Conservation (phyloP, 495 filamentous ascomycete genomes). For the Elasticomyces elasticus region DNA sequence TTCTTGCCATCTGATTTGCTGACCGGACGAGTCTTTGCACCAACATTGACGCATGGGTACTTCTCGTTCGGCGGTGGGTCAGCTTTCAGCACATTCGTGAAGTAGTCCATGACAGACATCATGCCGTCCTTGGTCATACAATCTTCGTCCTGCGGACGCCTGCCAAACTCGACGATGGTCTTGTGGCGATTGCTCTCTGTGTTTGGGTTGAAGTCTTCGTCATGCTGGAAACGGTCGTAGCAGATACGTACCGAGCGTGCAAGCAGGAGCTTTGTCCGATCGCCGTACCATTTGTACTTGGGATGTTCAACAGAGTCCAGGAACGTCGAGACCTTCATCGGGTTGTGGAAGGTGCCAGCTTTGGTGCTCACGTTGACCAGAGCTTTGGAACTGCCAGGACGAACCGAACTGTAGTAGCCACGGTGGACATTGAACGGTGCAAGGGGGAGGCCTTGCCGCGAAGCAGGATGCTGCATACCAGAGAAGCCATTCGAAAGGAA, state of each 20-base stretch:
- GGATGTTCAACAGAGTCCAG: not conserved
- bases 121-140: not conserved
- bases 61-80: not conserved
- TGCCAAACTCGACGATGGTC: not conserved
- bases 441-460: not conserved
- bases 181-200: not conserved
- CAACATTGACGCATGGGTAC: slow-evolving; percentile 1
- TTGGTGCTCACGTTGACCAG: slow-evolving; percentile 1
- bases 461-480: not conserved
- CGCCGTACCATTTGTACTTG: not conserved
- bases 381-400: not conserved
- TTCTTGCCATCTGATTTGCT: not conserved
- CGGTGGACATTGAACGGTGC: not conserved
- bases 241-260: not conserved
- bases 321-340: not conserved
- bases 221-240: not conserved
- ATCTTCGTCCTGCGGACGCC: not conserved
- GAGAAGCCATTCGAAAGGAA: not conserved
- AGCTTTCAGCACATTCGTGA: not conserved
- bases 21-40: not conserved
- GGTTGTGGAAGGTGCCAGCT: slow-evolving; percentile 1
- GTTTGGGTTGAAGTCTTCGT: not conserved
- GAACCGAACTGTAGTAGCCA: slow-evolving; percentile 2
- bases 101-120: not conserved
- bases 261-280: not conserved